Evolutionary conservation across 2,329 filamentous ascomycete species (phyloP).

Genomic region (Alternaria brassicicola): DNA sequence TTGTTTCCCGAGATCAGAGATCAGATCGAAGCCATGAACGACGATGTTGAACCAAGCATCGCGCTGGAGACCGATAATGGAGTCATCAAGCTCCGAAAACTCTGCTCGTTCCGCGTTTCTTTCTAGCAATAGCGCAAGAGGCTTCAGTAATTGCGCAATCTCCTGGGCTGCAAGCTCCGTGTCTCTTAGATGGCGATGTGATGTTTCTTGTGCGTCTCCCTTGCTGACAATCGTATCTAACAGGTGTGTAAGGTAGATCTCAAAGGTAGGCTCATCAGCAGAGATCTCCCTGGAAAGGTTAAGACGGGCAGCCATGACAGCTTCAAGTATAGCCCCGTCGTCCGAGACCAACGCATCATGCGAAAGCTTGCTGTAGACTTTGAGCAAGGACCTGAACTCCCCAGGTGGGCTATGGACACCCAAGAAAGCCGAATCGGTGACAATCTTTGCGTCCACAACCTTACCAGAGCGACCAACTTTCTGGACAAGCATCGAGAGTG

Average conservation of each 20-base stretch:
- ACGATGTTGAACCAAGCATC: slow-evolving; percentile 99
- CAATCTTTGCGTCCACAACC: slow-evolving; percentile 81
- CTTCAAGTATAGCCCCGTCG: slow-evolving; percentile 70
- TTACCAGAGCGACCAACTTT: slow-evolving; percentile 86
- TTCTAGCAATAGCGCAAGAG: slow-evolving; percentile 84
- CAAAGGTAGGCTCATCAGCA: slow-evolving; percentile 75
- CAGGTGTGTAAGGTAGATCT: slow-evolving; percentile 82
- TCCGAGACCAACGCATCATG: slow-evolving; percentile 74
- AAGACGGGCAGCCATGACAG: slow-evolving; percentile 80
- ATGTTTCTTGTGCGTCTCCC: slow-evolving; percentile 79
- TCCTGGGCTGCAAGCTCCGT: slow-evolving; percentile 82
- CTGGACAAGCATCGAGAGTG: slow-evolving; percentile 94
- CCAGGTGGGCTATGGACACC: slow-evolving; percentile 77
- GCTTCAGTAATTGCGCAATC: slow-evolving; percentile 84
- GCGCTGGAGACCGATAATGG: slow-evolving; percentile 71
- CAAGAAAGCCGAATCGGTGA: slow-evolving; percentile 79
- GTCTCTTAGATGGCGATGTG: slow-evolving; percentile 74
- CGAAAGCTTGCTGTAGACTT: slow-evolving; percentile 77
- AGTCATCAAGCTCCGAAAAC: slow-evolving; percentile 57
- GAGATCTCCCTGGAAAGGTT: slow-evolving; percentile 74
- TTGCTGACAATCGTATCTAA: slow-evolving; percentile 88
- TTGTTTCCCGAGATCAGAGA: slow-evolving; percentile 73
- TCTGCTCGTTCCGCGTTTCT: slow-evolving; percentile 60
- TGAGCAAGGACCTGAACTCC: slow-evolving; percentile 85
- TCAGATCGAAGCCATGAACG: slow-evolving; percentile 84